Base-by-base conservation (phyloP, 345 rosid species). In the Geranium brycei region DNA sequence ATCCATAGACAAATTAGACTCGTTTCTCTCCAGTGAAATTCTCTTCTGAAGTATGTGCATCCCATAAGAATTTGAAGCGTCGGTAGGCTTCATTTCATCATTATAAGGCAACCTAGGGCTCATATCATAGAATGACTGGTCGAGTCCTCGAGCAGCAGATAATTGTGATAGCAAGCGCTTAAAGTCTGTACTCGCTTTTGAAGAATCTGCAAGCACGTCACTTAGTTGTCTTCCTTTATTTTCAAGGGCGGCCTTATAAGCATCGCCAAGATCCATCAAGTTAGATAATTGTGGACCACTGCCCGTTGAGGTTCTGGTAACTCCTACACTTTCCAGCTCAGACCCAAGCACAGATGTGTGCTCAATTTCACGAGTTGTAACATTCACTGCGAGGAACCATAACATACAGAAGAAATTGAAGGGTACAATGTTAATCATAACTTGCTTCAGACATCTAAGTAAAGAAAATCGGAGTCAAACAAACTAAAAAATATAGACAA, bases 21-120 rank as follows among this genome's bases (percentile, higher is more conserved):
- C 99, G 31, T 93, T 90, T 66, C 97, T 82, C 64, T 93, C 99
- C 0, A 87, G 96, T 53, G 95, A 76, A 69, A 80, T 71, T 76
- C 76, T 85, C 73, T 75, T 87, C 62, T 87, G 83, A 68, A 83
- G 79, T 40, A 79, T 41, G 63, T 86, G 85, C 74, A 87, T 73
- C 63, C 87, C 86, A 59, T 62, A 67, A 57, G 68, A 59, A 66
- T 76, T 71, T 62, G 76, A 73, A 72, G 84, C 73, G 67, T 83
- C 85, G 13, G 62, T 56, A 38, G 55, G 67, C 75, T 69, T 84
- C 40, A 75, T 51, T 31, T 87, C 95, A 38, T 85, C 93, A 60
- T 73, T 72, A 38, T 71, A 6, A 14, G 80, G 75, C 38, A 79
- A 59, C 76, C 75, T 84, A 57, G 95, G 97, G 70, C 95, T 90